phyloP scores from a whole-genome alignment of 371 early-diverging fungal genomes.

The Circinella umbellata region DNA sequence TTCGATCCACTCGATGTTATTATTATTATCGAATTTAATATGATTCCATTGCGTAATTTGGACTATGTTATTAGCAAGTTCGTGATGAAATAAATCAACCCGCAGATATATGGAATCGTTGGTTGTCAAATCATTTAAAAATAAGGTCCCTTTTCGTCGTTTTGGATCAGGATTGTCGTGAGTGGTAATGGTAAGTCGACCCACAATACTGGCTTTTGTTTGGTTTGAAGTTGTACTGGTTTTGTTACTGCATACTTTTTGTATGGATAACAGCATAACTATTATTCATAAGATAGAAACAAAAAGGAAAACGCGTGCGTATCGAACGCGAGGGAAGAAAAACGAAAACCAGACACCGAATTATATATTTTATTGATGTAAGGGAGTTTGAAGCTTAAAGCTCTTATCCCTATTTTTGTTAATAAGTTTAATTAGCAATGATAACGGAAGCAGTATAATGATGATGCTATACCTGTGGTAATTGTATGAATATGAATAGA shows the following conservation, averaged over 20 bases:
- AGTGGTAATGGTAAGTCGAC: background rate
- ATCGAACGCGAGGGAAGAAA: too few species aligned
- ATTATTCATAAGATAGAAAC: too few species aligned
- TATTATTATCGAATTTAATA: background rate
- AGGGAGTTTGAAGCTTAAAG: too few species aligned
- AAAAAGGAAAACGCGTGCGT: too few species aligned
- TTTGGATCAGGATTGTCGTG: background rate
- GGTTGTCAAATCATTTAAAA: constrained; percentile 12
- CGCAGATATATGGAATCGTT: constrained; percentile 11
- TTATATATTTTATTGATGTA: too few species aligned
- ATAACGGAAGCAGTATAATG: too few species aligned
- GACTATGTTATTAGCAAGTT: background rate
- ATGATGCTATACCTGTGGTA: too few species aligned
- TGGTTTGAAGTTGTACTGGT: background rate
- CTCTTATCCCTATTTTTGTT: too few species aligned
- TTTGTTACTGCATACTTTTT: background rate
- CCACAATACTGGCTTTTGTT: background rate
- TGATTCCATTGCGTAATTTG: constrained; percentile 22
- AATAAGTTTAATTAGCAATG: too few species aligned
- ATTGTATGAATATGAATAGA: too few species aligned
- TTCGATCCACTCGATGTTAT: constrained; percentile 9
- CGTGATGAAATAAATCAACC: constrained; percentile 16
- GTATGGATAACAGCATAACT: constrained; percentile 14
- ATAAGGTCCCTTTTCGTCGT: constrained; percentile 5
- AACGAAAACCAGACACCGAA: too few species aligned